These are phyloP conservation scores for Monosporascus cannonballus DNA, from an alignment of 2,329 filamentous ascomycete species.

Conservation along the genomic window DNA sequence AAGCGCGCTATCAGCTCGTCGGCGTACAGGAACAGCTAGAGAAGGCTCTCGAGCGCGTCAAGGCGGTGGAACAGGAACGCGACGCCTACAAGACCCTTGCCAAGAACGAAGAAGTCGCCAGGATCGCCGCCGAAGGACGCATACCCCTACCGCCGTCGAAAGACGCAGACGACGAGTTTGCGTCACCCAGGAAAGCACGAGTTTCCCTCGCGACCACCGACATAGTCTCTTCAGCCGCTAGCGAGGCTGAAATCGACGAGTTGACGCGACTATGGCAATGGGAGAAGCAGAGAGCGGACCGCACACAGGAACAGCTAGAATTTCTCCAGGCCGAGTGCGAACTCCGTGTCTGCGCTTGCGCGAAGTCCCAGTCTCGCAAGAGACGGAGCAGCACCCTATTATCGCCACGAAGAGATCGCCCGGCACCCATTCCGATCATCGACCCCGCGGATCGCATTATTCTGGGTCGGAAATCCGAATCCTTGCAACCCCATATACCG, in stretches of 20 bases:
- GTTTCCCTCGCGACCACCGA: slow-evolving; percentile 43
- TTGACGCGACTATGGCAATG: slow-evolving; percentile 46
- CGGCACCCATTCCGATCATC: slow-evolving; percentile 28
- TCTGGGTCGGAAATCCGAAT: slow-evolving; percentile 28
- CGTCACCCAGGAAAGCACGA: slow-evolving; percentile 51
- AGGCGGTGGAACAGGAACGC: slow-evolving; percentile 65
- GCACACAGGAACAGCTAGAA: slow-evolving; percentile 66
- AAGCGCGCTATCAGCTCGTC: slow-evolving; percentile 59
- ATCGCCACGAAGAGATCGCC: slow-evolving; percentile 31
- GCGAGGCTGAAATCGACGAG: slow-evolving; percentile 54
- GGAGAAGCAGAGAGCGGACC: slow-evolving; percentile 58
- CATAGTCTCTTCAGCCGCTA: slow-evolving; percentile 48
- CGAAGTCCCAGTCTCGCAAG: slow-evolving; percentile 29
- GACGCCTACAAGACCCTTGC: slow-evolving; percentile 67
- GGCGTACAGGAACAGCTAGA: slow-evolving; percentile 62
- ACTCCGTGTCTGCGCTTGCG: slow-evolving; percentile 60
- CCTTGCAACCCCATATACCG: slow-evolving; percentile 23
- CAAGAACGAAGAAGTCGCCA: slow-evolving; percentile 66
- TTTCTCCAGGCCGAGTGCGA: slow-evolving; percentile 72
- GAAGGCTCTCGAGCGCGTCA: slow-evolving; percentile 55
- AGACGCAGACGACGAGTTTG: slow-evolving; percentile 53
- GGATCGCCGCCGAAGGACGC: slow-evolving; percentile 65
- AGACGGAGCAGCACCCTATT: slow-evolving; percentile 20
- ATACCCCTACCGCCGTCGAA: slow-evolving; percentile 54
- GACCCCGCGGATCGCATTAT: slow-evolving; percentile 38